Evolutionary conservation across 192 early-diverging fungal species (phyloP), one percentile per base, ranked within the genome.

Genomic region (Irineochytrium annulatum): DNA sequence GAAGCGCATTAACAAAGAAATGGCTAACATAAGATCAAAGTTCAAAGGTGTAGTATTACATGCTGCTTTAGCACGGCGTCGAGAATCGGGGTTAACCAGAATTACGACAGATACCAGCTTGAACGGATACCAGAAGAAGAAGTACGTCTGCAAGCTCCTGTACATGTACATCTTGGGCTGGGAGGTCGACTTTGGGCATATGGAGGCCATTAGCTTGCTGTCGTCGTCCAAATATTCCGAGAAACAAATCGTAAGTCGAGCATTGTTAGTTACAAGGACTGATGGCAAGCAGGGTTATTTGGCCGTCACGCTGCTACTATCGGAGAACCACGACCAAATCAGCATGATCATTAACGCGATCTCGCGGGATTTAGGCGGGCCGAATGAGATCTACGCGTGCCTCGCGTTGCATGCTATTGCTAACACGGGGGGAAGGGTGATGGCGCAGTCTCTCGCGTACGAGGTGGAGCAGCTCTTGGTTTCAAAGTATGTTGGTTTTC

Each of bases 131-230:
- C 91, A 99, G 71, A 94, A 94, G 77, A 97, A 96, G 78, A 99
- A 99, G 66, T 99, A 99, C 72, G 93, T 99, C 41, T 91, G 90
- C 77, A 99, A 99, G 74, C 81, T 99, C 17, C 69, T 99, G 43
- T 99, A 98, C 79, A 99, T 99, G 92, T 96, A 94, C 62, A 91
- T 99, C 65, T 86, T 97, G 34, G 97, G 97, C 13, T 98, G 91
- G 86, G 91, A 97, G 33, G 87, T 98, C 45, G 93, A 98, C 72
- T 95, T 99, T 82, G 97, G 97, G 39, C 93, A 97, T 67, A 79
- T 90, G 72, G 97, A 99, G 62, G 92, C 95, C 29, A 88, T 98
- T 43, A 89, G 93, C 56, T 77, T 99, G 48, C 83, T 97, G 49
- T 86, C 86, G 24, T 92, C 92, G 59, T 48, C 60, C 31, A 95